Conservation (phyloP, 257 asterid genomes). For the Solanum raphanifolium region DNA sequence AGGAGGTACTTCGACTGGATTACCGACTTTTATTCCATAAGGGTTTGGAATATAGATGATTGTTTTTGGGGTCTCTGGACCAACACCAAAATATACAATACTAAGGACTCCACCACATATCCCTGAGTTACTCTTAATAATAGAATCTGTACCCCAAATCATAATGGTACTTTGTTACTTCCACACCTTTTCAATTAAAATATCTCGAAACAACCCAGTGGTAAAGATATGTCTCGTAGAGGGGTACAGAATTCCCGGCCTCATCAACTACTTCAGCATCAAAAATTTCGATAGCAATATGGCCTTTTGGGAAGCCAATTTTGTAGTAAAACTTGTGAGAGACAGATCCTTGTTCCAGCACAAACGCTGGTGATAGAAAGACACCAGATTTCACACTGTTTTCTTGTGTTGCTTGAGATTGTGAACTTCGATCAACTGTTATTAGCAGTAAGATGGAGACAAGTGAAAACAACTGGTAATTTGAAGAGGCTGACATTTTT, state of each 20-base stretch:
- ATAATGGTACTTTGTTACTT: neutral
- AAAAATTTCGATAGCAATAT: constrained; percentile 24
- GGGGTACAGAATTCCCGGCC: constrained; percentile 18
- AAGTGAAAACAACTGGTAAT: neutral
- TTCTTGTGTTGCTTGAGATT: neutral
- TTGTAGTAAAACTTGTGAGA: constrained; percentile 5
- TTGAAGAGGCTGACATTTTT: neutral
- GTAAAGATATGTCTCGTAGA: constrained; percentile 28
- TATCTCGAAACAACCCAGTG: constrained; percentile 20
- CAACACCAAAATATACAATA: constrained; percentile 24
- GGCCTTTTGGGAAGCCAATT: constrained; percentile 30
- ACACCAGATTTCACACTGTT: constrained; percentile 11
- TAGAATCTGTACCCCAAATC: neutral
- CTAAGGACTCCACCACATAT: constrained; percentile 6
- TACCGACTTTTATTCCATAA: constrained; percentile 26
- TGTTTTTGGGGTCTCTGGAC: constrained; percentile 28
- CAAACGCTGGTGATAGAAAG: constrained; percentile 21
- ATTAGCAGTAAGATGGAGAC: neutral
- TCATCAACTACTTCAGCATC: constrained; percentile 27
- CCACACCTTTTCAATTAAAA: constrained; percentile 2
- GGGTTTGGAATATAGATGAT: constrained; percentile 18
- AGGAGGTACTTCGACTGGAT: constrained; percentile 8
- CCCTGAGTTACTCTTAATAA: constrained; percentile 8
- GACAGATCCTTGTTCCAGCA: constrained; percentile 21
- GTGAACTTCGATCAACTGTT: neutral